These are phyloP conservation scores for Lipomyces spencermartinsiae DNA, from an alignment of 805 yeast genomes.

Conservation along the genomic window DNA sequence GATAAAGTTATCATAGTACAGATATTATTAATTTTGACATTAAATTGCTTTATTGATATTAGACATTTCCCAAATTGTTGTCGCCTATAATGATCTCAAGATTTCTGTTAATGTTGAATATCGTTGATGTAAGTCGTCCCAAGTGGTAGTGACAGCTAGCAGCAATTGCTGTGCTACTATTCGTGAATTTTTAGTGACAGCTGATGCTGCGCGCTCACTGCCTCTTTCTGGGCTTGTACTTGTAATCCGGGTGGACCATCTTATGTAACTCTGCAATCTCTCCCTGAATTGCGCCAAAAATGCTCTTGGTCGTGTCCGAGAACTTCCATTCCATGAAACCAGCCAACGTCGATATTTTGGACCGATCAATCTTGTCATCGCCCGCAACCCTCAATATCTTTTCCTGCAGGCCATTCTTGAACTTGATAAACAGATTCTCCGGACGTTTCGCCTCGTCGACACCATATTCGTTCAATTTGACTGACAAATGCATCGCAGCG, in stretches of 20 bases:
- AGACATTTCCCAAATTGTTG: not conserved
- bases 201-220: not conserved
- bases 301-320: not conserved
- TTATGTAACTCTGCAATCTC: not conserved
- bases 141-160: no score
- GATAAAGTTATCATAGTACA: not conserved
- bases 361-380: not conserved
- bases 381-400: slow-evolving; percentile 1
- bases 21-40: not conserved
- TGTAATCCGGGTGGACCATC: slow-evolving; percentile 4
- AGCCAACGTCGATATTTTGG: not conserved
- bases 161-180: no score
- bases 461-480: slow-evolving; percentile 1
- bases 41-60: not conserved
- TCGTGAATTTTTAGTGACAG: no score
- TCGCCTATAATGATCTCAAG: not conserved
- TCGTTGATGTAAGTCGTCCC: not conserved
- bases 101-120: not conserved
- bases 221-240: slow-evolving; percentile 1
- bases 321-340: slow-evolving; percentile 2
- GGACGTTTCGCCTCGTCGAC: not conserved
- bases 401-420: not conserved
- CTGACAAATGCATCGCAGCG: not conserved
- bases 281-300: not conserved
- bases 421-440: not conserved